Base-by-base conservation (phyloP, 805 yeast genomes). In the Wickerhamomyces silvicola region DNA sequence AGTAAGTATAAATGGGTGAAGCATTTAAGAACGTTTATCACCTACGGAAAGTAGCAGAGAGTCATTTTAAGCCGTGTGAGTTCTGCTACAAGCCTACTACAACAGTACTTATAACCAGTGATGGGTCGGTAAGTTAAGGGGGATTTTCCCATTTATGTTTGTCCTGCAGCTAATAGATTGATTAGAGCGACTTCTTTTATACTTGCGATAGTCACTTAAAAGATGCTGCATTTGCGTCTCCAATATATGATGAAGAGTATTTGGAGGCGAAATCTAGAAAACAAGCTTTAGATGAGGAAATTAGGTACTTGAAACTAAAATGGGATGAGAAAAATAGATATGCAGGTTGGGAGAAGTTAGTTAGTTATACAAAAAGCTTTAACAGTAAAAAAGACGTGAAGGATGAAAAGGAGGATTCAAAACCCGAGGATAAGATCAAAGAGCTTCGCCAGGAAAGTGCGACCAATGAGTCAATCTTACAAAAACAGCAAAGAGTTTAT, bases 401-500 rank as follows among this genome's bases (percentile, higher is more conserved):
- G 17, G 37, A 40, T 9, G 43, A 44, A 11, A 32, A 36, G 13
- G 28, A 30, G 10, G 42, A 37, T n/a, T 53, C 25, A 35, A 42
- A 30, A 5, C 21, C 18, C 11, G 15, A 53, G 41, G 13, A 26
- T 45, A 18, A 46, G 37, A 17, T 45, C 24, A 17, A 34, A 12
- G 40, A 37, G 0, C 18, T 48, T 8, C 28, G 25, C 18, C 16
- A 28, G 3, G 33, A 46, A 22, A 17, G 33, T 1, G n/a, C 27
- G 1, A 30, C 30, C 10, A 31, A 30, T 16, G 42, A 47, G 5
- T 12, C 25, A 6, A 37, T 51, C 8, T 43, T 70, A 3, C 33
- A 36, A 7, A 40, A 39, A 16, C 52, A 48, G 28, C 68, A 64
- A 38, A 60, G 66, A 39, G 43, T 44, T 4, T 68, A 45, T 45